phyloP scores from a whole-genome alignment of 169 alveolate species.

The Plasmodium billcollinsi region DNA sequence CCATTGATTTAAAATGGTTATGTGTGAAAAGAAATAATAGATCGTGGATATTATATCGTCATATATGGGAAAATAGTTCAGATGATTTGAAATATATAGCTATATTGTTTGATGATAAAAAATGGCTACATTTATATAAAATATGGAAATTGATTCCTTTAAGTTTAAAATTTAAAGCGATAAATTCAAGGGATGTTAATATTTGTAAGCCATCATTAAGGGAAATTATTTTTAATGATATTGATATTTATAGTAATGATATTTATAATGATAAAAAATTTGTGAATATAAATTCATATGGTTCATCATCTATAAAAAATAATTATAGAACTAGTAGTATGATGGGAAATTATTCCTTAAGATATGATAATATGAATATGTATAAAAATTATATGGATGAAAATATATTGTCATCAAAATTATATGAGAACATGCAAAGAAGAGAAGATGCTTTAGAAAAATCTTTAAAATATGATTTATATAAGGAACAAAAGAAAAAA shows the following conservation, averaged over 20 bases:
- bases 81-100: constrained; percentile 63
- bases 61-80: constrained; percentile 73
- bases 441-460: constrained; percentile 4
- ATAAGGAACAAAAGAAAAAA: neutral
- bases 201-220: constrained; percentile 60
- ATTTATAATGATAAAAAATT: neutral
- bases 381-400: neutral
- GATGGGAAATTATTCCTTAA: neutral
- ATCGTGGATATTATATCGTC: constrained; percentile 62
- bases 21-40: constrained; percentile 68
- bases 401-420: constrained; percentile 4
- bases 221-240: constrained; percentile 40
- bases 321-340: constrained; percentile 5
- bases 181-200: constrained; percentile 29
- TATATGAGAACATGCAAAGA: constrained; percentile 1
- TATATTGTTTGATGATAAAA: constrained; percentile 57
- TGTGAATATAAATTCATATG: neutral
- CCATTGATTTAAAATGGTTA: constrained; percentile 64
- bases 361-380: neutral
- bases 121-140: constrained; percentile 62
- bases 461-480: constrained; percentile 7
- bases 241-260: constrained; percentile 21
- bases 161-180: constrained; percentile 65
- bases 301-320: constrained; percentile 11
- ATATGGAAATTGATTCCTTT: constrained; percentile 58